phyloP scores from a whole-genome alignment of 176 grass and related monocot genomes.

The Ananas comosus region DNA sequence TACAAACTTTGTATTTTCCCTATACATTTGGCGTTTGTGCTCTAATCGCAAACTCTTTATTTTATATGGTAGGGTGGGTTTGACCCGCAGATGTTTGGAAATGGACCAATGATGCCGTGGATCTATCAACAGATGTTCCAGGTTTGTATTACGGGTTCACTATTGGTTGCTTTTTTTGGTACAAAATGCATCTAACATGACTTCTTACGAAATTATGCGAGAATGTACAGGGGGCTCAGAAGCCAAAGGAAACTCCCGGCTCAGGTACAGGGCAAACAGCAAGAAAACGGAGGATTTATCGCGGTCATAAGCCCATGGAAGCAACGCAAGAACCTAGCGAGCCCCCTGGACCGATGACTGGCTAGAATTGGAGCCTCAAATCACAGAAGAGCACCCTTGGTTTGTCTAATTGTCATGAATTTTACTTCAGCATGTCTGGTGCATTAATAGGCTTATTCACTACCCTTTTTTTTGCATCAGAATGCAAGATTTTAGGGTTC shows the following conservation, averaged over 20 bases:
- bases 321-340: slow-evolving; percentile 44
- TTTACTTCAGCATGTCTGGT: neutral
- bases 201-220: slow-evolving; percentile 12
- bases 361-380: slow-evolving; percentile 24
- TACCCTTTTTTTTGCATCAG: too few relatives aligned
- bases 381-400: neutral
- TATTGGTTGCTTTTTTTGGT: slow-evolving; percentile 5
- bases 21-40: neutral
- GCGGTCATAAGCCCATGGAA: slow-evolving; percentile 48
- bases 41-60: slow-evolving; percentile 23
- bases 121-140: slow-evolving; percentile 85
- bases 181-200: neutral
- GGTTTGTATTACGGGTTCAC: slow-evolving; percentile 28
- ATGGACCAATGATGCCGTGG: slow-evolving; percentile 77
- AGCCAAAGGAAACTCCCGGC: slow-evolving; percentile 39
- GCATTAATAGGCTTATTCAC: too few relatives aligned
- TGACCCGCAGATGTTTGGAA: slow-evolving; percentile 91
- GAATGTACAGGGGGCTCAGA: slow-evolving; percentile 43
- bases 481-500: too few relatives aligned
- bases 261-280: slow-evolving; percentile 39
- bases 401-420: neutral
- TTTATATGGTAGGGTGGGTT: slow-evolving; percentile 55
- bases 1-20: neutral
- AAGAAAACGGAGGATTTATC: slow-evolving; percentile 57
- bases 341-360: slow-evolving; percentile 32